Percentiles rank a stretch among this genome's conserved stretches.
Conservation (phyloP, 2,329 filamentous ascomycete species). For the Claviceps sp. region DNA sequence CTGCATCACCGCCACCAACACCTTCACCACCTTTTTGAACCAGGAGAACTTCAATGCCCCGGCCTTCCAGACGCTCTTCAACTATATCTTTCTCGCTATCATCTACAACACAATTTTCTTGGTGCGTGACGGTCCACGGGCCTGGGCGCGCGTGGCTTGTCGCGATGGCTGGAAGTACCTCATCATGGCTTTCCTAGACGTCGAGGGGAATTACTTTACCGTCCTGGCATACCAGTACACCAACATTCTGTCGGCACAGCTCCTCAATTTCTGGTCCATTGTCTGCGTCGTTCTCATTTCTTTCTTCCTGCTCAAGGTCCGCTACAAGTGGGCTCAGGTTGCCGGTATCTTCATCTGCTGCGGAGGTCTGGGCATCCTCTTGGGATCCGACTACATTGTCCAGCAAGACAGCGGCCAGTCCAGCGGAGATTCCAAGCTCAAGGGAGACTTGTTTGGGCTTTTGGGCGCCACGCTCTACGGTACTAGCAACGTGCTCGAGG, state of each 20-base stretch:
- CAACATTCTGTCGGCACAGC: constrained; percentile 80
- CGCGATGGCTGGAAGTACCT: constrained; percentile 87
- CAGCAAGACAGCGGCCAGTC: constrained; percentile 58
- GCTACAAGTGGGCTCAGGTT: constrained; percentile 81
- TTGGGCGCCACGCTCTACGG: constrained; percentile 86
- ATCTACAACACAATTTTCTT: constrained; percentile 74
- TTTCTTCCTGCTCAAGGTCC: constrained; percentile 69
- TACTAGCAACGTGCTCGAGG: constrained; percentile 79
- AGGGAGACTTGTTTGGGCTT: constrained; percentile 86
- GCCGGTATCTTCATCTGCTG: constrained; percentile 80
- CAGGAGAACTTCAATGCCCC: constrained; percentile 62
- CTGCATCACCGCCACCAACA: constrained; percentile 87
- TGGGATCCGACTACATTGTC: constrained; percentile 70
- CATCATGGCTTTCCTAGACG: constrained; percentile 84
- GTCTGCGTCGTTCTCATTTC: constrained; percentile 80
- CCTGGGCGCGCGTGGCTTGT: constrained; percentile 49
- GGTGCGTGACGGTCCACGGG: constrained; percentile 62
- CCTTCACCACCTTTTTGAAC: constrained; percentile 66
- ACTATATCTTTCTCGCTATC: constrained; percentile 71
- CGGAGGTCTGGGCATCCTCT: constrained; percentile 76
- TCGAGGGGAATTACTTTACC: constrained; percentile 96
- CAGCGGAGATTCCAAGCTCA: constrained; percentile 53
- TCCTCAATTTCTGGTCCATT: constrained; percentile 98
- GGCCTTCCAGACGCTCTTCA: constrained; percentile 91
- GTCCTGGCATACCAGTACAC: constrained; percentile 89